These are phyloP conservation scores for Dendrobium chrysotoxum DNA, from an alignment of 106 monocot genomes.

Conservation along the genomic window DNA sequence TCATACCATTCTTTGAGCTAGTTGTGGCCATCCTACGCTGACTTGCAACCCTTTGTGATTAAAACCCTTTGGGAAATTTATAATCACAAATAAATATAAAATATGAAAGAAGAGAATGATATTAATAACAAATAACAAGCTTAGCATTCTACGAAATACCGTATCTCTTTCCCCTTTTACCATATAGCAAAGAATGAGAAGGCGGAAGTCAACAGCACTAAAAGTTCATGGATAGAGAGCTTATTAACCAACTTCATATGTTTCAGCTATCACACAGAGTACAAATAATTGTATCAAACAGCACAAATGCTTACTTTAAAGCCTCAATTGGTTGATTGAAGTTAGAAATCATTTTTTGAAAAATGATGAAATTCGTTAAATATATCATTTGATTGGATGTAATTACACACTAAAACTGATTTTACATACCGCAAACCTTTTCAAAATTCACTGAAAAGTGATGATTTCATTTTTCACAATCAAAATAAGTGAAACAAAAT, in stretches of 20 bases:
- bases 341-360: not conserved
- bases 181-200: not conserved
- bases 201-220: not conserved
- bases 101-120: not conserved
- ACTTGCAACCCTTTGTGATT: not conserved
- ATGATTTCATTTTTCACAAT: not conserved
- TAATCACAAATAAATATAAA: not conserved
- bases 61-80: not conserved
- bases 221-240: not conserved
- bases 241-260: not conserved
- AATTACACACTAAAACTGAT: not conserved
- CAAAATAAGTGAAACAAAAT: not conserved
- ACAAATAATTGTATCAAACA: not conserved
- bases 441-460: not conserved
- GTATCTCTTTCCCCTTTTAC: not conserved
- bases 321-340: not conserved
- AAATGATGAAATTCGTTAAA: not conserved
- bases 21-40: not conserved
- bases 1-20: slow-evolving; percentile 1
- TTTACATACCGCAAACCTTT: not conserved
- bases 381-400: not conserved
- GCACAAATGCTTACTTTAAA: not conserved
- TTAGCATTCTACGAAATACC: not conserved
- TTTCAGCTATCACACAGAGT: not conserved
- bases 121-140: not conserved